phyloP scores from a whole-genome alignment of 192 early-diverging fungal genomes.

The Lunasporangiospora selenospora region DNA sequence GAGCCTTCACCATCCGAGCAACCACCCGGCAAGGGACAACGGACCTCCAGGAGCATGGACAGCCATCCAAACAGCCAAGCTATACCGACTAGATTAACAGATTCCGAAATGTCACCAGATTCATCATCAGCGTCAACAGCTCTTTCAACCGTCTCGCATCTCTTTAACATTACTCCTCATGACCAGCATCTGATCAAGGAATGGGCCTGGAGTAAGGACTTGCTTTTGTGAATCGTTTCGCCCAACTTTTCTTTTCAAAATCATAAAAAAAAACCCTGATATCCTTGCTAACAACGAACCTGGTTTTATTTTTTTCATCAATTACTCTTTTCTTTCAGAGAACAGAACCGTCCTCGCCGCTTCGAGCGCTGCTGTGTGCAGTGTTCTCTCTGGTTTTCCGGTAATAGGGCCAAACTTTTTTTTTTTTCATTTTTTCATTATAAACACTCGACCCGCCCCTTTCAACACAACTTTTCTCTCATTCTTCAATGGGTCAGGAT shows the following conservation, averaged over 20 bases:
- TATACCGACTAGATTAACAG: no score
- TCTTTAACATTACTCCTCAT: conserved; percentile 39
- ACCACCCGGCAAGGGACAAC: no score
- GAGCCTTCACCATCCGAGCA: no score
- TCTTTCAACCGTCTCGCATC: conserved; percentile 38
- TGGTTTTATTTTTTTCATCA: conserved; percentile 4
- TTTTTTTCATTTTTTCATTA: not conserved
- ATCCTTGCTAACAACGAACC: not conserved
- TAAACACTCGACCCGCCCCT: not conserved
- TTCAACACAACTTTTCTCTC: not conserved
- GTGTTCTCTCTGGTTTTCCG: conserved; percentile 75
- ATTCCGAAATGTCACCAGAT: no score
- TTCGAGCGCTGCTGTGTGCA: conserved; percentile 70
- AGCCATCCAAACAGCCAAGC: no score
- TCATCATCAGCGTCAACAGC: conserved; percentile 18
- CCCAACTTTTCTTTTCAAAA: not conserved
- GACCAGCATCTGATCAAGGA: conserved; percentile 19
- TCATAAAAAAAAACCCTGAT: not conserved
- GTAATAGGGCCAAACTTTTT: no score
- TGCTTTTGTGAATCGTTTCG: not conserved
- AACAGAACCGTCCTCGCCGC: conserved; percentile 74
- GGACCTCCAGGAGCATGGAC: no score
- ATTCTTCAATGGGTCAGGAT: no score
- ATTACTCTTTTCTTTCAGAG: no score
- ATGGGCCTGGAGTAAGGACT: conserved; percentile 48